Conservation (phyloP, 2,329 filamentous ascomycete genomes). For the Aspergillus ruber region DNA sequence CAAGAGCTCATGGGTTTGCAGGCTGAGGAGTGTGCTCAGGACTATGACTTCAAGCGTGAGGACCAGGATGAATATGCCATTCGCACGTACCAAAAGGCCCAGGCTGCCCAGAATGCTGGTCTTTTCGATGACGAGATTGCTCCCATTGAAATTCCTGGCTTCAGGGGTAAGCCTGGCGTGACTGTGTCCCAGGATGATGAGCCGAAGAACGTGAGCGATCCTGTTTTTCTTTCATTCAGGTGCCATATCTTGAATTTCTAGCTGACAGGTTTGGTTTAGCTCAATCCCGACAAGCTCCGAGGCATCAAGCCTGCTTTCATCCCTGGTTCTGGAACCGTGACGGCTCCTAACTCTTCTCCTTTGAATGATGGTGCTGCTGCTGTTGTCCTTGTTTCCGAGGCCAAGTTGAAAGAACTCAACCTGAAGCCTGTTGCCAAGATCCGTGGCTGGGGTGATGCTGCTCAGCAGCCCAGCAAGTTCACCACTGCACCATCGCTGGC, state of each 20-base stretch:
- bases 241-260: neutral
- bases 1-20: conserved; percentile 95
- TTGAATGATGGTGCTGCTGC: conserved; percentile 93
- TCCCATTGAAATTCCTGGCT: conserved; percentile 79
- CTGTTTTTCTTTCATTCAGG: neutral
- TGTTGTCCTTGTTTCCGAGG: conserved; percentile 87
- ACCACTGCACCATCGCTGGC: conserved; percentile 88
- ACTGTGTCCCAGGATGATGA: conserved; percentile 84
- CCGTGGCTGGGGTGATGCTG: conserved; percentile 93
- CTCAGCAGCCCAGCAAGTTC: conserved; percentile 86
- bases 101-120: conserved; percentile 74
- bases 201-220: conserved; percentile 68
- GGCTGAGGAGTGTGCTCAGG: conserved; percentile 82
- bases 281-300: conserved; percentile 76
- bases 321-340: conserved; percentile 73
- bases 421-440: conserved; percentile 94
- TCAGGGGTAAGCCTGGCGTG: conserved; percentile 80
- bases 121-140: conserved; percentile 81
- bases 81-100: conserved; percentile 86
- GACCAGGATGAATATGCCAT: conserved; percentile 95
- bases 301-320: conserved; percentile 79
- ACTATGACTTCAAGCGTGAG: conserved; percentile 74
- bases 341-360: conserved; percentile 91
- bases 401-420: conserved; percentile 83
- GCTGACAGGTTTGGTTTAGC: conserved; percentile 27